phyloP scores from a whole-genome alignment of 495 filamentous ascomycete species.

The Lepidopterella palustris region DNA sequence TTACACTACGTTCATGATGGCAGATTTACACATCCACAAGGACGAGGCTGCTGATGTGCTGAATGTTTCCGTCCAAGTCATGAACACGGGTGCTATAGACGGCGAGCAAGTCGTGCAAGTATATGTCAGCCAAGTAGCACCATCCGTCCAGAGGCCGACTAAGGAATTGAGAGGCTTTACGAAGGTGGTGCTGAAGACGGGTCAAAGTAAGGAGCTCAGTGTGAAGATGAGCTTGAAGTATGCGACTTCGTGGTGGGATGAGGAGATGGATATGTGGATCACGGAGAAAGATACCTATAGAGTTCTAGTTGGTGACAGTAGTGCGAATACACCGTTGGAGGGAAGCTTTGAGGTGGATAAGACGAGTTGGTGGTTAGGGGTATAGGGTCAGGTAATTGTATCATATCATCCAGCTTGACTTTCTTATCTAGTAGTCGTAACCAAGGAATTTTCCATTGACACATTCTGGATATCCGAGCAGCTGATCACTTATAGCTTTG shows the following conservation, averaged over 20 bases:
- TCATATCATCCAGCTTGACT: no score
- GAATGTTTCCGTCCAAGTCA: conserved; percentile 50
- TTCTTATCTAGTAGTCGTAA: no score
- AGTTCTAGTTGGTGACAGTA: conserved; percentile 45
- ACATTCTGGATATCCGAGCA: no score
- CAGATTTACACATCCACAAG: conserved; percentile 38
- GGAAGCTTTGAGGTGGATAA: neutral
- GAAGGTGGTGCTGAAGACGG: conserved; percentile 54
- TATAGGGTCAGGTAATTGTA: no score
- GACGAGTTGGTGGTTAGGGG: neutral
- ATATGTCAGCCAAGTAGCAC: conserved; percentile 51
- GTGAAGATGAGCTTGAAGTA: conserved; percentile 52
- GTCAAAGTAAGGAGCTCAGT: conserved; percentile 47
- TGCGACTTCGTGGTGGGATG: conserved; percentile 73
- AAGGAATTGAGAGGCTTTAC: conserved; percentile 58
- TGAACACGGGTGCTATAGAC: conserved; percentile 46
- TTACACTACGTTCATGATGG: conserved; percentile 55
- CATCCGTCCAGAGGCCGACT: conserved; percentile 54
- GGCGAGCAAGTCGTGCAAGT: conserved; percentile 63
- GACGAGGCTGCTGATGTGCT: conserved; percentile 38
- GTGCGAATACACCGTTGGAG: neutral
- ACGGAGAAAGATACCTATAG: conserved; percentile 67
- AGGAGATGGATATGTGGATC: conserved; percentile 61
- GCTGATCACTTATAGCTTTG: no score
- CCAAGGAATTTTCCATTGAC: no score